Base-by-base conservation (phyloP, 805 yeast species). In the Pachysolen tannophilus region DNA sequence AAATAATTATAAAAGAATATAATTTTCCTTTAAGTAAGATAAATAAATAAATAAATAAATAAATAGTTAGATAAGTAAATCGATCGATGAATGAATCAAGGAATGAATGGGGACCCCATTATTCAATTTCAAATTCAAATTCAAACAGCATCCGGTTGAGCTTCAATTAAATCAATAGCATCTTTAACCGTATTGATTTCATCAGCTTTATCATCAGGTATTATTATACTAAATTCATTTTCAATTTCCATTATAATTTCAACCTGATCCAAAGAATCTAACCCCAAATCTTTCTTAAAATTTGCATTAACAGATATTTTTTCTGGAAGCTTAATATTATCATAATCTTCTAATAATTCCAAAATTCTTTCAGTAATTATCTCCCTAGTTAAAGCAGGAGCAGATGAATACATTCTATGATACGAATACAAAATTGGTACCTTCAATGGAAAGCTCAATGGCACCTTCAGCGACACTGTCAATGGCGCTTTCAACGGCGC, bases 121-220 rank as follows among this genome's bases (percentile, higher is more conserved):
- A 5, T 11, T 4, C 26, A 11, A 11, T 5, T 7, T 5, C 13
- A 23, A 23, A 23, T 7, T 21, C 5, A 23, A 23, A 23, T 11
- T 11, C 10, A 23, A 23, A 23, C 26, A 8, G 64, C 61, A 44
- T 57, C 70, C 26, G 77, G 72, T 60, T 82, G 82, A 48, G 78
- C 72, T 43, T 73, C 69, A 48, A 90, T 83, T 65, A 85, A 85
- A 52, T 87, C 86, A 44, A 88, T 75, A 41, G 96, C 94, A 66
- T 88, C 95, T 48, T 85, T 87, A 45, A 92, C 92, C 38, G 94
- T 84, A 67, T 82, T 86, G 60, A 92, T 79, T 56, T 82, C 88
- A 58, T 90, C 97, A 37, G 96, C 92, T 49, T 85, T 84, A 58
- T 82, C 79, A 65, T 86, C 95, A 25, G 94, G 86, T 54, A 84